Percentiles rank a stretch among this genome's conserved stretches.
These are phyloP conservation scores for Cryomyces antarcticus DNA, from an alignment of 495 filamentous ascomycete genomes.

Conservation along the genomic window DNA sequence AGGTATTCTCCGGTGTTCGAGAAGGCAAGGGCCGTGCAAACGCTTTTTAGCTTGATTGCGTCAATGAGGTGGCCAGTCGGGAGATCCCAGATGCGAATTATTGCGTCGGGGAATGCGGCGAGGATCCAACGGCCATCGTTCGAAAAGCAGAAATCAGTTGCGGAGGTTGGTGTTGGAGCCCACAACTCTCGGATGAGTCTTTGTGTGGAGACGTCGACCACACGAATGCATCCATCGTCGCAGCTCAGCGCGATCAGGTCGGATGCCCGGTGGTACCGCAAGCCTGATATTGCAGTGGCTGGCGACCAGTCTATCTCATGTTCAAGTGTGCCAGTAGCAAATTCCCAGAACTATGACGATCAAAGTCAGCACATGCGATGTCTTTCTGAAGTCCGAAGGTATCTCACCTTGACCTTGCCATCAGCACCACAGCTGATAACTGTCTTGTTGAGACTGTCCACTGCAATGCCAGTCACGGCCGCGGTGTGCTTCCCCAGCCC, in stretches of 20 bases:
- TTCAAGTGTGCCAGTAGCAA: slow-evolving; percentile 51
- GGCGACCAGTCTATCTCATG: slow-evolving; percentile 73
- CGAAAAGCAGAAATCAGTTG: slow-evolving; percentile 44
- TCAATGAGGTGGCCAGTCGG: slow-evolving; percentile 91
- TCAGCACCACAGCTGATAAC: slow-evolving; percentile 75
- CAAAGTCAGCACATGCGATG: not conserved
- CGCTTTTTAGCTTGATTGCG: slow-evolving; percentile 51
- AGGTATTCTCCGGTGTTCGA: slow-evolving; percentile 81
- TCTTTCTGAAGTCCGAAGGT: not conserved
- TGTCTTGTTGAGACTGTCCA: slow-evolving; percentile 66
- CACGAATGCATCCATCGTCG: slow-evolving; percentile 68
- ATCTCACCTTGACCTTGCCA: slow-evolving; percentile 54
- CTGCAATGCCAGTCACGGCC: slow-evolving; percentile 63
- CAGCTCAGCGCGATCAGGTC: slow-evolving; percentile 82
- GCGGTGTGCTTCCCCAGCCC: slow-evolving; percentile 48
- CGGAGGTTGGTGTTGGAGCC: slow-evolving; percentile 11
- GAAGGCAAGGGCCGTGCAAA: slow-evolving; percentile 69
- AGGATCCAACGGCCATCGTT: slow-evolving; percentile 88
- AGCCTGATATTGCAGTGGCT: slow-evolving; percentile 53
- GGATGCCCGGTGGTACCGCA: slow-evolving; percentile 57
- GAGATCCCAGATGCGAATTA: slow-evolving; percentile 82
- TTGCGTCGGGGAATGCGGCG: slow-evolving; percentile 53
- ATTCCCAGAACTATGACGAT: slow-evolving; percentile 59
- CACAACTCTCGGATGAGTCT: slow-evolving; percentile 82
- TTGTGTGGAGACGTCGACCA: slow-evolving; percentile 79